A percentile compares a stretch with the other conserved stretches of the same genome.
Conservation (phyloP, 1,139 yeast species). For the Sporopachydermia cereana region DNA sequence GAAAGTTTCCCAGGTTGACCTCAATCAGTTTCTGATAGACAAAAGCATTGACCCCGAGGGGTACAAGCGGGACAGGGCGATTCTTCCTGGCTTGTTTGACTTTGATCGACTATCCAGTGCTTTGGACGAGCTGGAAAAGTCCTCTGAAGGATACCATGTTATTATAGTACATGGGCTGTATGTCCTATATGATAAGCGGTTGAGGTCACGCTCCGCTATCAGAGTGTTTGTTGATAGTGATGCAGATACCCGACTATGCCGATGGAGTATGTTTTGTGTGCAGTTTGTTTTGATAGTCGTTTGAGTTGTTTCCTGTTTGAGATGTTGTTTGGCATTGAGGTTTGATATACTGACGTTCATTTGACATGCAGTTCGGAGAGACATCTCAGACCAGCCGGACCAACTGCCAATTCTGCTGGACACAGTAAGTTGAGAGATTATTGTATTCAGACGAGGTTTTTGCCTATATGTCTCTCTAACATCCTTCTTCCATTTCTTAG, state of each 20-base stretch:
- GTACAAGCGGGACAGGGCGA: slow-evolving; percentile 6
- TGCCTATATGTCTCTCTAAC: no score
- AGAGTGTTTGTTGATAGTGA: slow-evolving; percentile 79
- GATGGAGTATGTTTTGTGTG: slow-evolving; percentile 44
- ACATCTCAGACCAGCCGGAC: slow-evolving; percentile 23
- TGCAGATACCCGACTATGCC: slow-evolving; percentile 68
- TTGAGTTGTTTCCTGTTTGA: background rate
- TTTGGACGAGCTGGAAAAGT: slow-evolving; percentile 12
- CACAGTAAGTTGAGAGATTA: slow-evolving; percentile 3
- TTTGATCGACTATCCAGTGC: slow-evolving; percentile 23
- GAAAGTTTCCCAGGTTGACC: slow-evolving; percentile 16
- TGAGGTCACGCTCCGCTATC: slow-evolving; percentile 50
- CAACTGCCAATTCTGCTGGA: slow-evolving; percentile 6
- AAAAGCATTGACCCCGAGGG: slow-evolving; percentile 7
- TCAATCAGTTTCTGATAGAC: slow-evolving; percentile 19
- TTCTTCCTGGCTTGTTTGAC: slow-evolving; percentile 26
- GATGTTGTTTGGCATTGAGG: no score
- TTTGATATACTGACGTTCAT: no score
- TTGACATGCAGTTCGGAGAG: slow-evolving; percentile 25
- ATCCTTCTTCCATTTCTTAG: no score
- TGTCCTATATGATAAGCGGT: slow-evolving; percentile 53
- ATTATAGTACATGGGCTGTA: slow-evolving; percentile 68
- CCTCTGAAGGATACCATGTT: slow-evolving; percentile 22
- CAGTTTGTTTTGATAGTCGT: no score
- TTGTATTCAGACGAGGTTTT: no score